Evolutionary conservation across 2,329 filamentous ascomycete species (phyloP).

Genomic region (Ophiocordyceps australis): DNA sequence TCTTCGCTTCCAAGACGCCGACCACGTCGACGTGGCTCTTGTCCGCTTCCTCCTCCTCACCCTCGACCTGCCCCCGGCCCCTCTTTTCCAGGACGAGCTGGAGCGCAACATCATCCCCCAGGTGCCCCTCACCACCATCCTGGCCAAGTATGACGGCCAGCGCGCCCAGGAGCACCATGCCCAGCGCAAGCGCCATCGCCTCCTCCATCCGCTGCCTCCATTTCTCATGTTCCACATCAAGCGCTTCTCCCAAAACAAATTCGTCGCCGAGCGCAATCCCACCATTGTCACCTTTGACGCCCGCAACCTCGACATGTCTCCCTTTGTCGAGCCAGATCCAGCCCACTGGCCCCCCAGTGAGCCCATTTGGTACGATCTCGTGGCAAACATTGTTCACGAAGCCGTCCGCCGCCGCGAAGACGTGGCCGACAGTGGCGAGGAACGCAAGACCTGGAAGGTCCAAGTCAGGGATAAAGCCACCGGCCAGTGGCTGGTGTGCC

Average conservation of each 20-base stretch:
- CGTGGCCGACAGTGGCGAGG: slow-evolving; percentile 78
- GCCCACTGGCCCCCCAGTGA: slow-evolving; percentile 51
- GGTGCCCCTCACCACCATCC: slow-evolving; percentile 63
- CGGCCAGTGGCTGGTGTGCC: slow-evolving; percentile 81
- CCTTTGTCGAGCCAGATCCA: slow-evolving; percentile 82
- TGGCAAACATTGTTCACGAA: slow-evolving; percentile 86
- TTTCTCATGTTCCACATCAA: slow-evolving; percentile 92
- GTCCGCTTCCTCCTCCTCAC: slow-evolving; percentile 83
- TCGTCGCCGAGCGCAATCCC: slow-evolving; percentile 86
- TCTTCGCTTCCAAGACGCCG: slow-evolving; percentile 82
- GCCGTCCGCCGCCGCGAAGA: slow-evolving; percentile 62
- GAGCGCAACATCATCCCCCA: slow-evolving; percentile 95
- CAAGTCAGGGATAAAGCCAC: slow-evolving; percentile 69
- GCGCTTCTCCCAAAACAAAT: slow-evolving; percentile 92
- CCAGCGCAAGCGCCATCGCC: slow-evolving; percentile 72
- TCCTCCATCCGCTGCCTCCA: slow-evolving; percentile 79
- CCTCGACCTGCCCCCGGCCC: slow-evolving; percentile 77
- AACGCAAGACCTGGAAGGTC: slow-evolving; percentile 80
- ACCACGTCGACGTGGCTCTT: slow-evolving; percentile 56
- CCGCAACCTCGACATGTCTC: slow-evolving; percentile 63
- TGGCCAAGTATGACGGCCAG: slow-evolving; percentile 85
- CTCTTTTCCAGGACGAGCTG: slow-evolving; percentile 88
- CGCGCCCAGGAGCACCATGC: slow-evolving; percentile 71
- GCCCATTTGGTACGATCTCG: slow-evolving; percentile 86
- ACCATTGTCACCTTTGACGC: slow-evolving; percentile 96